Conservation (phyloP, 129 eudicot species). For the Arctium minus region DNA sequence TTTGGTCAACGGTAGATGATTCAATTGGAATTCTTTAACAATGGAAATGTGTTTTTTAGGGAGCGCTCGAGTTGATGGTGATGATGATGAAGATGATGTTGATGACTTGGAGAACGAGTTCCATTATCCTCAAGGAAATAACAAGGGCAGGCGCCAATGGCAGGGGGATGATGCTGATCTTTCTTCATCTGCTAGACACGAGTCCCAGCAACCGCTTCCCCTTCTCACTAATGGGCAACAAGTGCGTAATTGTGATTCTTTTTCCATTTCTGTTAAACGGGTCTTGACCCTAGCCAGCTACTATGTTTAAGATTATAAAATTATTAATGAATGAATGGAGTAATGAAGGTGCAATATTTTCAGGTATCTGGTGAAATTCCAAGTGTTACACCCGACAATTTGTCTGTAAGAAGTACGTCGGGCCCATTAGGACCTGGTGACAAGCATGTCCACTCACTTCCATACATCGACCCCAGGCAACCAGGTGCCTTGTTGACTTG, state of each 20-base stretch:
- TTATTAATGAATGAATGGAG: background rate
- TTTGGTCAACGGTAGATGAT: background rate
- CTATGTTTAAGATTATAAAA: background rate
- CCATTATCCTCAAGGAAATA: slow-evolving; percentile 62
- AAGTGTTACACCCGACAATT: slow-evolving; percentile 62
- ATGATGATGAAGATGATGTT: slow-evolving; percentile 83
- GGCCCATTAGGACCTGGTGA: slow-evolving; percentile 87
- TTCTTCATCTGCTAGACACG: slow-evolving; percentile 86
- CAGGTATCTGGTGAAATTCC: slow-evolving; percentile 89
- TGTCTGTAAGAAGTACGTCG: slow-evolving; percentile 77
- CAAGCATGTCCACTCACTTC: slow-evolving; percentile 64
- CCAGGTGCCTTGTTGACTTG: slow-evolving; percentile 50
- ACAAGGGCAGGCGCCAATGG: slow-evolving; percentile 66
- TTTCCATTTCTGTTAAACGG: background rate
- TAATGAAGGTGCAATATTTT: background rate
- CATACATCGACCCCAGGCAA: slow-evolving; percentile 78
- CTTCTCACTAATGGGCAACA: slow-evolving; percentile 76
- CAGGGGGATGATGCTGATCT: slow-evolving; percentile 72
- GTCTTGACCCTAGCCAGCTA: background rate
- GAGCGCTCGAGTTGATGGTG: slow-evolving; percentile 82
- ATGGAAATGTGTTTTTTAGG: slow-evolving; percentile 34
- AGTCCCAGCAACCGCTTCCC: slow-evolving; percentile 76
- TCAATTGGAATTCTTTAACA: background rate
- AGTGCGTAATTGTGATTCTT: slow-evolving; percentile 36
- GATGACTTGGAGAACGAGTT: slow-evolving; percentile 90